Percentiles rank a stretch among this genome's conserved stretches.
Evolutionary conservation across 1,139 yeast species (phyloP).

Genomic region (Geotrichum europaeum): DNA sequence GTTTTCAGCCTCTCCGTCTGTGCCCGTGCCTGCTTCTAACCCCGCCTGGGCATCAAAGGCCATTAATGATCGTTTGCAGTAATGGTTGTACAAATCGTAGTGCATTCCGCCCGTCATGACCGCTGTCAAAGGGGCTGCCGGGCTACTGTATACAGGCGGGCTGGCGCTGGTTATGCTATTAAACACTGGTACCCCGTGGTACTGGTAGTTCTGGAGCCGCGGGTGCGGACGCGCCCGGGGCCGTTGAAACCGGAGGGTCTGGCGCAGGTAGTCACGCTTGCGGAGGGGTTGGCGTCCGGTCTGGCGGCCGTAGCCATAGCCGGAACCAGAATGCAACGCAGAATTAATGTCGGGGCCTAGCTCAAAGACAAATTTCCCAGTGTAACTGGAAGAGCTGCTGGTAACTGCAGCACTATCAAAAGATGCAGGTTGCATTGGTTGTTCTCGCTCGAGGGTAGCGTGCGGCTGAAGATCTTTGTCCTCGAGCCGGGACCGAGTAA

Average conservation of each 20-base stretch:
- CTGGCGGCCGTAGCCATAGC: neutral
- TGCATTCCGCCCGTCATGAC: neutral
- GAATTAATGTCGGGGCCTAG: neutral
- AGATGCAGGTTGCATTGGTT: neutral
- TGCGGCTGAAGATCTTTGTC: neutral
- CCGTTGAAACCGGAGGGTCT: neutral
- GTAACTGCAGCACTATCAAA: neutral
- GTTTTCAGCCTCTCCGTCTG: neutral
- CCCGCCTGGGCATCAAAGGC: neutral
- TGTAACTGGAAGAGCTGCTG: neutral
- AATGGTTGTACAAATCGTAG: neutral
- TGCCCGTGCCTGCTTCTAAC: neutral
- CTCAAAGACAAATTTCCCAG: neutral
- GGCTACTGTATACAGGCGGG: neutral
- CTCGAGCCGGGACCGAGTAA: neutral
- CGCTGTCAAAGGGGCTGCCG: neutral
- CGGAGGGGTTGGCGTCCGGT: neutral
- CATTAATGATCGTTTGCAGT: neutral
- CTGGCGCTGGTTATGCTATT: neutral
- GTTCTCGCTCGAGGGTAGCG: neutral
- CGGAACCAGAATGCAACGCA: neutral
- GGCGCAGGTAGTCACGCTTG: neutral
- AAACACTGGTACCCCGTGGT: neutral
- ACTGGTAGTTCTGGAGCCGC: neutral
- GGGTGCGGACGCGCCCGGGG: neutral